These are phyloP conservation scores for Glarea lozoyensis DNA, from an alignment of 495 filamentous ascomycete genomes.

Conservation along the genomic window DNA sequence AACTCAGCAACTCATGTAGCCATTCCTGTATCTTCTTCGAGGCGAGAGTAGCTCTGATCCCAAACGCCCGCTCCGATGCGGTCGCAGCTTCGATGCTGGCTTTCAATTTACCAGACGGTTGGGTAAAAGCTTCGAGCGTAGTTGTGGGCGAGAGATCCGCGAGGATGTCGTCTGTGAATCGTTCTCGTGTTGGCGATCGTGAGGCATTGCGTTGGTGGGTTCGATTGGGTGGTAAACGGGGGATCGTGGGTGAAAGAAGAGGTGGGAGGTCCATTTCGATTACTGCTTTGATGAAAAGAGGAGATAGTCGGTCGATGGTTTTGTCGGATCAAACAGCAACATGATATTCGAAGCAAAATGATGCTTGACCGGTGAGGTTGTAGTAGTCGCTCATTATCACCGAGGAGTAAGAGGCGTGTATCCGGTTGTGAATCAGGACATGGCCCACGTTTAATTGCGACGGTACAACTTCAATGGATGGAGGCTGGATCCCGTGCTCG, in stretches of 20 bases:
- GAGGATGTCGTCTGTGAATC: conserved; percentile 38
- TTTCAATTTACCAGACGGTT: conserved; percentile 46
- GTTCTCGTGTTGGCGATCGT: conserved; percentile 23
- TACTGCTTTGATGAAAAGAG: conserved; percentile 4
- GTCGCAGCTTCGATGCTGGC: conserved; percentile 59
- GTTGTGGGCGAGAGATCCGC: conserved; percentile 45
- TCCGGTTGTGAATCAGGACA: conserved; percentile 2
- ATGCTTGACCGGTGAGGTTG: too few relatives aligned
- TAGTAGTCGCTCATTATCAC: too few relatives aligned
- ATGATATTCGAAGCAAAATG: conserved; percentile 7
- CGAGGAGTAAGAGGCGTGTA: too few relatives aligned
- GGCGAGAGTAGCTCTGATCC: conserved; percentile 62
- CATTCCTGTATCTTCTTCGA: conserved; percentile 67
- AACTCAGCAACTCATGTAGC: conserved; percentile 65
- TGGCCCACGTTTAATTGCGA: too few relatives aligned
- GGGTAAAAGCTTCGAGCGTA: conserved; percentile 43
- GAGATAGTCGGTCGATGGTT: neutral
- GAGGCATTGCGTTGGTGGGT: conserved; percentile 15
- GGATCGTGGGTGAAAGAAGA: conserved; percentile 2
- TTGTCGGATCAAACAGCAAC: too few relatives aligned
- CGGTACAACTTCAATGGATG: too few relatives aligned
- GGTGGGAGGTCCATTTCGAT: conserved; percentile 11
- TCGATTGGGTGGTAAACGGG: conserved; percentile 11
- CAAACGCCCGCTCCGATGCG: conserved; percentile 59
- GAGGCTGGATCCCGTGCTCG: too few relatives aligned